Evolutionary conservation across 176 grass and related monocot species (phyloP).

Genomic region (Pharus latifolius): DNA sequence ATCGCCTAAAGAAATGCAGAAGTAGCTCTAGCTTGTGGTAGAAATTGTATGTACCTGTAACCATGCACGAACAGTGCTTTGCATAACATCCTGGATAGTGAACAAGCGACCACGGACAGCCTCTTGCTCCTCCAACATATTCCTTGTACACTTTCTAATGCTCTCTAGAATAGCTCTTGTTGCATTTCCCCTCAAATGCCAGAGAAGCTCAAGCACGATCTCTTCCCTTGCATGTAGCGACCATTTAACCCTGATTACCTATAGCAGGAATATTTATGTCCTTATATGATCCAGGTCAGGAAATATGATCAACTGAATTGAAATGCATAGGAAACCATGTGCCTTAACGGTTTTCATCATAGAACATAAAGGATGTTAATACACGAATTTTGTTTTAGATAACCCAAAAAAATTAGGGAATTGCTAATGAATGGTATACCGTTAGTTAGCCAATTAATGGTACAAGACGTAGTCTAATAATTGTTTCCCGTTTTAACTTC

Average conservation of each 20-base stretch:
- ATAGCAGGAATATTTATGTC: neutral
- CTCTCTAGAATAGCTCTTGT: conserved; percentile 59
- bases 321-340: neutral
- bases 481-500: too few species aligned
- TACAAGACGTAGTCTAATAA: too few species aligned
- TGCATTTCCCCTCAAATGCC: conserved; percentile 63
- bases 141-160: conserved; percentile 56
- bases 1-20: neutral
- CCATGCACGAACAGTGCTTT: conserved; percentile 96
- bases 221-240: conserved; percentile 97
- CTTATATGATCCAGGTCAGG: neutral
- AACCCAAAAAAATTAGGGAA: too few species aligned
- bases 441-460: too few species aligned
- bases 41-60: conserved; percentile 47
- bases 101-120: conserved; percentile 89
- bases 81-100: conserved; percentile 99
- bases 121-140: conserved; percentile 96
- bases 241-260: conserved; percentile 99
- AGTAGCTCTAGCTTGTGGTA: neutral
- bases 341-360: neutral
- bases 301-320: neutral
- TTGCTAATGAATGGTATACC: too few species aligned
- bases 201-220: conserved; percentile 76
- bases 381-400: too few species aligned
- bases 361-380: neutral